phyloP scores from a whole-genome alignment of 768 basidiomycete species.

The Tubosaeta sp. region DNA sequence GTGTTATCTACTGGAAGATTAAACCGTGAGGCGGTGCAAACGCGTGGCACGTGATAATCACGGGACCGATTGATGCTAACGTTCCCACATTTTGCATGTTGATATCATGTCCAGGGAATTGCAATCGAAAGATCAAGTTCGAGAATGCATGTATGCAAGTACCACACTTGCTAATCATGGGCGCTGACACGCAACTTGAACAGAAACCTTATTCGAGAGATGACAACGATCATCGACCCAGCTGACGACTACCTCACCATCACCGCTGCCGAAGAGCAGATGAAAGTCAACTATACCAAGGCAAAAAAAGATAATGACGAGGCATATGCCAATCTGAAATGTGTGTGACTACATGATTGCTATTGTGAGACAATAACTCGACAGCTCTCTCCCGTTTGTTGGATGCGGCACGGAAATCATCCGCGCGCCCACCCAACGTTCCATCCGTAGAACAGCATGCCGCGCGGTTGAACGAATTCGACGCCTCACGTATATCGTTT shows the following conservation, averaged over 20 bases:
- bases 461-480: conserved; percentile 59
- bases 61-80: conserved; percentile 1
- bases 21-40: conserved; percentile 1
- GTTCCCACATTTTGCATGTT: background rate
- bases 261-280: conserved; percentile 66
- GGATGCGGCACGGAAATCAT: conserved; percentile 68
- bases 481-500: conserved; percentile 56
- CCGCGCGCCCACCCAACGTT: conserved; percentile 65
- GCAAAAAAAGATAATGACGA: conserved; percentile 68
- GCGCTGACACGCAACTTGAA: conserved; percentile 3
- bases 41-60: conserved; percentile 19
- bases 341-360: conserved; percentile 28
- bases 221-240: conserved; percentile 70
- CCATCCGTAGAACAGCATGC: conserved; percentile 62
- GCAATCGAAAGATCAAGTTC: conserved; percentile 30
- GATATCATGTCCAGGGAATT: conserved; percentile 24
- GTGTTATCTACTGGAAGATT: conserved; percentile 70
- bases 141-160: conserved; percentile 31
- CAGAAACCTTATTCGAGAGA: conserved; percentile 66
- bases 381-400: conserved; percentile 60
- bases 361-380: background rate
- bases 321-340: conserved; percentile 59
- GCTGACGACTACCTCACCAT: conserved; percentile 78
- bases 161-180: background rate
- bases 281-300: conserved; percentile 50